Base-by-base conservation (phyloP, 2,329 filamentous ascomycete genomes). In the Penicillium sp. region DNA sequence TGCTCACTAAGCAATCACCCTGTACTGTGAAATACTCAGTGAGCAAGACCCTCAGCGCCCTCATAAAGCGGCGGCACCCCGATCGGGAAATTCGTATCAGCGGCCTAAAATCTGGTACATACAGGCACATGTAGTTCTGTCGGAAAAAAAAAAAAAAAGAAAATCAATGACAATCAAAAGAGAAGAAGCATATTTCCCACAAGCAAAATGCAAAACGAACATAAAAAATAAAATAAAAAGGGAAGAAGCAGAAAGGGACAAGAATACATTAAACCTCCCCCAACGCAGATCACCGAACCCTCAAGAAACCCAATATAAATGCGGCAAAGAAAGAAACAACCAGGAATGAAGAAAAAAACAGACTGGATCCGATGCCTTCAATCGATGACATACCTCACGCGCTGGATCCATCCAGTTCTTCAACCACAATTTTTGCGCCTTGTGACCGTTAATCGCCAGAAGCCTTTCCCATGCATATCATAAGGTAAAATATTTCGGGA, bases 381-480 rank as follows among this genome's bases (percentile, higher is more conserved):
- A 61, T 51, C 40, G 56, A 60, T 42, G 58, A 46, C 53, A 40
- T 57, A 46, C 37, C 35, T 55, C 44, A 43, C 49, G 43, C 47
- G 40, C 18, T 55, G 39, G 50, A 51, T 54, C 52, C 52, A 61
- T 60, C 54, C 49, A 51, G 45, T 68, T 57, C 61, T 61, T 62
- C 48, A 52, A 53, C 58, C 57, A 57, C 63, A 66, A 64, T n/a
- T 68, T 66, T 72, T 73, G 69, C 72, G 72, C 72, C 72, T 66
- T 69, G 66, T 70, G 62, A 70, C 65, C 70, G 67, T 63, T 69
- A 70, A 72, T 74, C 72, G 72, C 72, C 72, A 63, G 63, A 63
- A 74, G 66, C 70, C 69, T 68, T 65, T 71, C 68, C 71, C 72
- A 75, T 75, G 72, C 72, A 74, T 69, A 64, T 74, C 71, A 67